Base-by-base conservation (phyloP, 2,329 filamentous ascomycete species). In the Geoglossum cookeanum region DNA sequence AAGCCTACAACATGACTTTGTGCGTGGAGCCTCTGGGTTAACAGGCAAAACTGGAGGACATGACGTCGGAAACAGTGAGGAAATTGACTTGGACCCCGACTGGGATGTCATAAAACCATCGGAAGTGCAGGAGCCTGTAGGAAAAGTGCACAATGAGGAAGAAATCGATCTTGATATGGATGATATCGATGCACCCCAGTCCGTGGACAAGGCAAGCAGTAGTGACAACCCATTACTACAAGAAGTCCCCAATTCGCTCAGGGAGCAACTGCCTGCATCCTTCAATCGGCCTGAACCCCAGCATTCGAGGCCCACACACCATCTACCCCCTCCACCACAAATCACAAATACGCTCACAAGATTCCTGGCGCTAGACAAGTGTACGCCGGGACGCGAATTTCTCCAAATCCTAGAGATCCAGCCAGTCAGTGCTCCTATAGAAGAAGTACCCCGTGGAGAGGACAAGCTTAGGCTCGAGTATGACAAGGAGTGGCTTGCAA, bases 401-500 rank as follows among this genome's bases (percentile, higher is more conserved):
- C 75, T 98, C 1, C 88, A 97, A 63, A 74, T 97, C 2, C 73
- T 85, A 37, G 78, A 85, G 35, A 72, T 91, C 17, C 65, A 71
- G 1, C 73, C 80, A 2, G 65, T 76, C 47, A 57, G 47, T 17
- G 32, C 32, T 33, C 17, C 47, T 13, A n/a, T 29, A n/a, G 39
- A 27, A 17, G 44, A 48, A 8, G 33, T 9, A 13, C 57, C 4
- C 9, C 13, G 48, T 17, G 30, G 71, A 55, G 55, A 64, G 15
- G 69, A 73, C 1, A 80, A 81, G 0, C 78, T 80, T 62, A 74
- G 72, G 9, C 75, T 96, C 0, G 73, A 81, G 53, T 97, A 98
- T 67, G 92, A 98, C 68, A 80, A 83, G 9, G 92, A 98, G 71
- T 98, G 91, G 91, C 81, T 98, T 6, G 85, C 92, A 47, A 96